Evolutionary conservation across 176 grass and related monocot species (phyloP).

Genomic region (Lolium multiflorum): DNA sequence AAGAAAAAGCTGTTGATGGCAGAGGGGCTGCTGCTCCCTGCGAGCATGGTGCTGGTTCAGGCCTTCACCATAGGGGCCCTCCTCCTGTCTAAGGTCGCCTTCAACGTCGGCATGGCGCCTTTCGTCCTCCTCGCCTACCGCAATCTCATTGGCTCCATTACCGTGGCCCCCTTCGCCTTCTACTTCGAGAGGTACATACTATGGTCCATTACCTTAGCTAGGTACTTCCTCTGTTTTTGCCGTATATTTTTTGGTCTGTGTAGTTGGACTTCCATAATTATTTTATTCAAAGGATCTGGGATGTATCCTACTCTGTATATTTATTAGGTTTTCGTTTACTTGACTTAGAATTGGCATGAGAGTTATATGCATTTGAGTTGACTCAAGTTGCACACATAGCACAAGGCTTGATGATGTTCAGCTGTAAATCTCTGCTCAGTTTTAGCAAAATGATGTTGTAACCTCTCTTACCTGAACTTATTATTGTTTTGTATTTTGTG

Average conservation of each 20-base stretch:
- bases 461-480: not conserved
- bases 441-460: not conserved
- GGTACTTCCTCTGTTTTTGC: not conserved
- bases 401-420: not conserved
- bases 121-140: conserved; percentile 61
- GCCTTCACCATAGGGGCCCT: conserved; percentile 46
- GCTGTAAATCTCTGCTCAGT: not conserved
- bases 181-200: conserved; percentile 50
- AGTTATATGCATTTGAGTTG: not conserved
- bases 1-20: not conserved
- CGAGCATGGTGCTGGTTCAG: conserved; percentile 57
- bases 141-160: conserved; percentile 45
- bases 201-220: not conserved
- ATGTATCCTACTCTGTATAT: not conserved
- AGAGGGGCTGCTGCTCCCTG: conserved; percentile 43
- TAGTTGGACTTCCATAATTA: not conserved
- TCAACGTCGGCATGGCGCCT: conserved; percentile 52
- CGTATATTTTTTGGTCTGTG: not conserved
- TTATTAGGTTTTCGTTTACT: not conserved
- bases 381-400: not conserved
- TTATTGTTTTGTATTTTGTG: not conserved
- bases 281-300: not conserved
- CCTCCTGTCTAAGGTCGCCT: conserved; percentile 47
- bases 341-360: not conserved
- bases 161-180: conserved; percentile 44